Base-by-base conservation (phyloP, 2,329 filamentous ascomycete species). In the Delphinella strobiligena region DNA sequence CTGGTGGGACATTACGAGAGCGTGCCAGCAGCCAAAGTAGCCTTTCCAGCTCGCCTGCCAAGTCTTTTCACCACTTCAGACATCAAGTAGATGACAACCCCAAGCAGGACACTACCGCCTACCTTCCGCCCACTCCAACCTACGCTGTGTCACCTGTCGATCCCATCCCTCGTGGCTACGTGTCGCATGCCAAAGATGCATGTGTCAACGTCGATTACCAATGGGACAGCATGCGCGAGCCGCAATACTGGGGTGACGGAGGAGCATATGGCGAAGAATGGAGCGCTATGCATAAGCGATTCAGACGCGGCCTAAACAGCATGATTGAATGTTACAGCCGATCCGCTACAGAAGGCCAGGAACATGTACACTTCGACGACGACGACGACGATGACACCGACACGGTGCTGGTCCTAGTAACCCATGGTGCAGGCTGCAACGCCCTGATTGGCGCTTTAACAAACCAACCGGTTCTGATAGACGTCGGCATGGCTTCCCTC, bases 351-450 rank as follows among this genome's bases (percentile, higher is more conserved):
- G 31, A 34, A 16, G 62, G 69, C 56, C 51, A 76, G 59, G 22
- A 27, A 12, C 22, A 27, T 27, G 22, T 12, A 7, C 22, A 7
- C 7, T 12, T 7, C 7, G 47, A 63, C 41, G 61, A 64, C 2
- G 60, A 54, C 38, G 53, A 54, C 22, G 60, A 61, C 0, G 64
- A 71, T 1, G 71, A 78, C 24, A 70, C 75, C 1, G 83, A 93
- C 50, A 74, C 87, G 1, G 79, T 96, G 1, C 67, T 98, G 12
- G 71, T 98, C 31, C 64, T 98, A 5, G 82, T 98, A 16, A 94
- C 91, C 0, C 91, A 98, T 55, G 89, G 89, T 17, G 91, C 91
- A 11, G 91, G 91, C 30, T 94, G 89, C 62, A 98, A 98, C 62
- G 91, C 91, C 2, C 63, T 98, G 33, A 88, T 98, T 46, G 87